Conservation (phyloP, 1,284 basidiomycete species). For the Stygiomarasmius scandens region DNA sequence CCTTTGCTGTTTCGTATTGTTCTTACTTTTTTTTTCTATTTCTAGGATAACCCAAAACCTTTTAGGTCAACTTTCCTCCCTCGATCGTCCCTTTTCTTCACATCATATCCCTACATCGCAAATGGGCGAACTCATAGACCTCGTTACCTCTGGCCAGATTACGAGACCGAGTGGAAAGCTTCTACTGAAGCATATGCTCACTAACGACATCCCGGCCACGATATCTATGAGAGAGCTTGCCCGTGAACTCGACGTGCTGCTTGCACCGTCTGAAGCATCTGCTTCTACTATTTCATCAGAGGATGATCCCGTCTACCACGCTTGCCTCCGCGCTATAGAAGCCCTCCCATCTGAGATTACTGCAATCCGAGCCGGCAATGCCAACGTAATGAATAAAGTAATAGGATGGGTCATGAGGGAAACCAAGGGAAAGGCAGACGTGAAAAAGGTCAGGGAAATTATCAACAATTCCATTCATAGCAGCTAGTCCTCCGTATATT, state of each 20-base stretch:
- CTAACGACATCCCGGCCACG: constrained; percentile 39
- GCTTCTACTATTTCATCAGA: constrained; percentile 21
- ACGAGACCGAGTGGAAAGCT: constrained; percentile 73
- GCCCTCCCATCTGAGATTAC: constrained; percentile 73
- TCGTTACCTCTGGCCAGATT: constrained; percentile 58
- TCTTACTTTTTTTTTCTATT: too few relatives aligned
- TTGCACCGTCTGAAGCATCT: constrained; percentile 9
- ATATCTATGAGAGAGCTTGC: constrained; percentile 46
- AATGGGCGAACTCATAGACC: constrained; percentile 78
- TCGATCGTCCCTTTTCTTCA: constrained; percentile 57
- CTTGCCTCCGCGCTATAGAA: constrained; percentile 68
- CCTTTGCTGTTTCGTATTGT: too few relatives aligned
- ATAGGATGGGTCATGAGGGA: constrained; percentile 90
- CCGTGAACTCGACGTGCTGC: constrained; percentile 49
- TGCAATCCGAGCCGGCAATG: constrained; percentile 72
- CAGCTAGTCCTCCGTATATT: background rate
- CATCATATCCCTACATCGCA: constrained; percentile 60
- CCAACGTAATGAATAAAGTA: constrained; percentile 85
- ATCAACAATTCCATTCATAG: constrained; percentile 46
- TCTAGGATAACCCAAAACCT: constrained; percentile 86
- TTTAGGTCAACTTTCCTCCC: constrained; percentile 72
- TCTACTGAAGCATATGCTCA: constrained; percentile 66
- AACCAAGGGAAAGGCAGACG: constrained; percentile 80
- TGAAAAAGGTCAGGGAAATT: constrained; percentile 46
- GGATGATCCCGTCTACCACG: constrained; percentile 40